Evolutionary conservation across 2,329 filamentous ascomycete genomes (phyloP).

Genomic region (Hyphodiscus sp.): DNA sequence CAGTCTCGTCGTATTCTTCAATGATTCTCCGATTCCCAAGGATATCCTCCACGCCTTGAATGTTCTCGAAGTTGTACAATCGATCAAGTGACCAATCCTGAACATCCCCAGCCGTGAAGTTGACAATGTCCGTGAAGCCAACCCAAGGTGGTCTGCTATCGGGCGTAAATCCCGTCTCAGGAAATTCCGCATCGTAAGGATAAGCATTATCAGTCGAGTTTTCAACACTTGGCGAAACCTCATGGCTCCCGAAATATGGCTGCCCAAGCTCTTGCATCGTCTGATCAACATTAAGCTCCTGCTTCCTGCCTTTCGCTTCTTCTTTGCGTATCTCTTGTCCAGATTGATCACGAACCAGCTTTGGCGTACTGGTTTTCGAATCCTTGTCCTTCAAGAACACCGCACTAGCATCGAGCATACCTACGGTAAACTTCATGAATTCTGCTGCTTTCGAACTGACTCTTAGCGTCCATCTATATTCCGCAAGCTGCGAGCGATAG

Average conservation of each 20-base stretch:
- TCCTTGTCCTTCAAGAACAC: slow-evolving; percentile 20
- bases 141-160: slow-evolving; percentile 17
- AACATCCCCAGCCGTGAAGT: slow-evolving; percentile 18
- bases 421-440: slow-evolving; percentile 26
- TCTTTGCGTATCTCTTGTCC: background rate
- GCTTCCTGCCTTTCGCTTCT: background rate
- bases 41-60: slow-evolving; percentile 14
- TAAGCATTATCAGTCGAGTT: slow-evolving; percentile 16
- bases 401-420: slow-evolving; percentile 21
- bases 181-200: slow-evolving; percentile 10
- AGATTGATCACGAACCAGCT: slow-evolving; percentile 1
- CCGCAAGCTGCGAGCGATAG: slow-evolving; percentile 20
- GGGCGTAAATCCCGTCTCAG: background rate
- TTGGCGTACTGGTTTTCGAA: slow-evolving; percentile 14
- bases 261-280: slow-evolving; percentile 3
- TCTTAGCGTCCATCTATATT: slow-evolving; percentile 24
- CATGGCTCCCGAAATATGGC: slow-evolving; percentile 1
- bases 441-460: slow-evolving; percentile 25
- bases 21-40: slow-evolving; percentile 15
- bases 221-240: slow-evolving; percentile 17
- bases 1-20: slow-evolving; percentile 22
- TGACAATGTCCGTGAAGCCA: slow-evolving; percentile 13
- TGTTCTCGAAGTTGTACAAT: slow-evolving; percentile 22
- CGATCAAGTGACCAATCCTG: slow-evolving; percentile 22
- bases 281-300: background rate